Conservation (phyloP, 176 grass and related monocot species). For the Ensete ventricosum region DNA sequence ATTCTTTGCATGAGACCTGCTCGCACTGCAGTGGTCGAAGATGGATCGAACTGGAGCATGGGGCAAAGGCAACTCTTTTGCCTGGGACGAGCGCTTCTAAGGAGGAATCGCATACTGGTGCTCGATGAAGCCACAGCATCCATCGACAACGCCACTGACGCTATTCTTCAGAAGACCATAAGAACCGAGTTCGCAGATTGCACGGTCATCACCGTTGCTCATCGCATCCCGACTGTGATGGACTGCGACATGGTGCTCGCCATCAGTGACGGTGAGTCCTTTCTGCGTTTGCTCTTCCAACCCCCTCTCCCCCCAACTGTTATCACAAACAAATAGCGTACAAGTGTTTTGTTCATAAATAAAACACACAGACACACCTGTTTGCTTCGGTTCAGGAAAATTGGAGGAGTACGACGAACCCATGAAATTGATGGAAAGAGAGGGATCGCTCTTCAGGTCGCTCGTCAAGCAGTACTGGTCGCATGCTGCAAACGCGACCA, state of each 20-base stretch:
- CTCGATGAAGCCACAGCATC: conserved; percentile 85
- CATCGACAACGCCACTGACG: conserved; percentile 86
- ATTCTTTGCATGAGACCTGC: not conserved
- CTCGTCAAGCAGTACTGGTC: conserved; percentile 82
- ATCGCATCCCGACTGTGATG: conserved; percentile 87
- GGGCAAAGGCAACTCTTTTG: conserved; percentile 93
- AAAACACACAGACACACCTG: too few relatives aligned
- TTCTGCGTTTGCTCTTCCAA: not conserved
- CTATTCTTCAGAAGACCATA: conserved; percentile 79
- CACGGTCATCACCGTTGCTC: conserved; percentile 83
- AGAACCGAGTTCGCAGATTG: conserved; percentile 61
- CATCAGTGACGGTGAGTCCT: conserved; percentile 58
- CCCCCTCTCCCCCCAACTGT: too few relatives aligned
- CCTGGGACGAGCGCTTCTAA: conserved; percentile 69
- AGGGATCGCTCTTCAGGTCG: conserved; percentile 50
- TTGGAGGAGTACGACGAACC: conserved; percentile 64
- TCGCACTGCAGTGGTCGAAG: conserved; percentile 54
- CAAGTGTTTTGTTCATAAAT: not conserved
- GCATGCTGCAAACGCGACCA: conserved; percentile 27
- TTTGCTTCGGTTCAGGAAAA: conserved; percentile 30
- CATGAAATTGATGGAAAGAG: conserved; percentile 56
- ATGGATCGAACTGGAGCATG: conserved; percentile 97
- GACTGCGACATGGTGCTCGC: conserved; percentile 70
- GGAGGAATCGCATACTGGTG: conserved; percentile 59
- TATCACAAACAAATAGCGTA: too few relatives aligned